Percentiles rank a stretch among this genome's conserved stretches.
phyloP scores from a whole-genome alignment of 495 filamentous ascomycete species.

The Penicillium flavigenum region DNA sequence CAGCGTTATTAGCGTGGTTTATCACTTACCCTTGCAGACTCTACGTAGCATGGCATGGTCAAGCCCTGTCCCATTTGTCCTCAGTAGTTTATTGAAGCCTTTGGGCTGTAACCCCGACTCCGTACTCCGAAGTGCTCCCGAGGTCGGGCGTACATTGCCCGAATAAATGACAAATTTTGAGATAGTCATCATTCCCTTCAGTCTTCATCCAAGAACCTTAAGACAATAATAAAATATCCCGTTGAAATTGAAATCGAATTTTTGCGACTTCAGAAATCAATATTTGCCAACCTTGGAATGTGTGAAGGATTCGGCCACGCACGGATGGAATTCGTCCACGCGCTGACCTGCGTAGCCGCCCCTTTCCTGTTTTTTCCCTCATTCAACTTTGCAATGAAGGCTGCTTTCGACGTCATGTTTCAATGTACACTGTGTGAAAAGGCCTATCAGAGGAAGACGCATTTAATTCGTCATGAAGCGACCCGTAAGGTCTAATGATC shows the following conservation, averaged over 20 bases:
- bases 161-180: not conserved
- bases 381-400: not conserved
- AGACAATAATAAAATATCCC: not conserved
- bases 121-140: not conserved
- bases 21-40: not conserved
- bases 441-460: constrained; percentile 32
- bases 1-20: not conserved
- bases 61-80: not conserved
- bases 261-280: not conserved
- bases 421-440: constrained; percentile 35
- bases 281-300: not conserved
- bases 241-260: not conserved
- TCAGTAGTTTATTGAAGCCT: not conserved
- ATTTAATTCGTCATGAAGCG: constrained; percentile 35
- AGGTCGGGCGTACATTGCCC: not conserved
- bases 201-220: not conserved
- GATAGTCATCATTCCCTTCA: no score
- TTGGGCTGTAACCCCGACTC: not conserved
- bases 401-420: constrained; percentile 27
- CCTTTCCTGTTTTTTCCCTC: not conserved
- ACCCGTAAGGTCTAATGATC: constrained; percentile 26
- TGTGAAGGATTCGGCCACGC: constrained; percentile 2
- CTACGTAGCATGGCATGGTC: not conserved
- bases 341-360: not conserved
- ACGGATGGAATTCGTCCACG: not conserved